phyloP scores from a whole-genome alignment of 148 eudicot species.

The Polygonum maritimum region DNA sequence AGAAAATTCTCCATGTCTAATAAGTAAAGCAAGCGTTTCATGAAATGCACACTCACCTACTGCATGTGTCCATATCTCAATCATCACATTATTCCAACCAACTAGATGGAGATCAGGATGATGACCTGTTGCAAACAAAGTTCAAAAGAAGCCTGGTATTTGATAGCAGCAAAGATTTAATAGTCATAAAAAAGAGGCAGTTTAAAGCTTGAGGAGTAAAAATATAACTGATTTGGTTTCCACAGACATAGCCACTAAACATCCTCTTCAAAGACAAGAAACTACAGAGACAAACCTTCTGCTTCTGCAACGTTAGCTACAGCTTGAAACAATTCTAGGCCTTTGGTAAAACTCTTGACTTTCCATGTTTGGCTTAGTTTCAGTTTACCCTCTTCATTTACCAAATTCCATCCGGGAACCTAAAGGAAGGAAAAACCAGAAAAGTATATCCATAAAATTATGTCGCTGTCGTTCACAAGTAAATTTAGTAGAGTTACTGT shows the following conservation, averaged over 20 bases:
- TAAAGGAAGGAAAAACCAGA: conserved; percentile 14
- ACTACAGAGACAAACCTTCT: conserved; percentile 46
- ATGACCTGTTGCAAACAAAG: conserved; percentile 47
- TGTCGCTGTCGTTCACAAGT: not conserved
- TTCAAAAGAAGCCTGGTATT: not conserved
- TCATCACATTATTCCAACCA: conserved; percentile 79
- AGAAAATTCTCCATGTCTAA: not conserved
- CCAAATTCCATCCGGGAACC: conserved; percentile 81
- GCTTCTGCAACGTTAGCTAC: conserved; percentile 75
- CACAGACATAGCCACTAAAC: not conserved
- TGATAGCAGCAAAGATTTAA: not conserved
- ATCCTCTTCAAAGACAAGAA: not conserved
- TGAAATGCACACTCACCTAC: conserved; percentile 46
- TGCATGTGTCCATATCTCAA: conserved; percentile 91
- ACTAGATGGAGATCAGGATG: conserved; percentile 97
- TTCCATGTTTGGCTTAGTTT: conserved; percentile 77
- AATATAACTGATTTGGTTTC: not conserved
- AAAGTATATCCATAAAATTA: not conserved
- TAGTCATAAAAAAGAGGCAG: not conserved
- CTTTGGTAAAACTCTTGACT: conserved; percentile 73
- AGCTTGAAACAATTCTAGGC: conserved; percentile 72
- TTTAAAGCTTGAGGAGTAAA: not conserved
- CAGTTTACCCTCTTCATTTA: conserved; percentile 45
- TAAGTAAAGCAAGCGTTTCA: not conserved
- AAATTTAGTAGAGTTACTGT: not conserved